Evolutionary conservation across 495 filamentous ascomycete species (phyloP).

Genomic region (Aspergillus egyptiacus): DNA sequence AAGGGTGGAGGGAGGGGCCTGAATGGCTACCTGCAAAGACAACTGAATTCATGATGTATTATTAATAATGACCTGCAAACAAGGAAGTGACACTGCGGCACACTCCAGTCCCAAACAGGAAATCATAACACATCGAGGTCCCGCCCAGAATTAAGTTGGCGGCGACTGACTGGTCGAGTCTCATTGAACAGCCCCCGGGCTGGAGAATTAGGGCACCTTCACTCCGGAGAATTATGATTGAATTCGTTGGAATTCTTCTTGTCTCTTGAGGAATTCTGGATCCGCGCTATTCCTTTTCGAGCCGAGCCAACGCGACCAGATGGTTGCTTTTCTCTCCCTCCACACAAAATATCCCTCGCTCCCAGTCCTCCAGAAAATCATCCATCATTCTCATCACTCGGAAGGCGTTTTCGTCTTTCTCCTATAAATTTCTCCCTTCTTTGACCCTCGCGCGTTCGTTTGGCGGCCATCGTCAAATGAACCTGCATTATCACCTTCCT

Average conservation of each 20-base stretch:
- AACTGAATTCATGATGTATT: no score
- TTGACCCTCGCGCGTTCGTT: conserved; percentile 50
- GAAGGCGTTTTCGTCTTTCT: not conserved
- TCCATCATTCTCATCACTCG: not conserved
- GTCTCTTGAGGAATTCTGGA: no score
- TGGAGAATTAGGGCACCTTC: no score
- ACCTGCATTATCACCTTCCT: conserved; percentile 49
- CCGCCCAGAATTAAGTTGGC: no score
- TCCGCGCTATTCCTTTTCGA: conserved; percentile 18
- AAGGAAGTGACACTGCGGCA: no score
- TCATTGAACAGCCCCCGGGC: no score
- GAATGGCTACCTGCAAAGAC: no score
- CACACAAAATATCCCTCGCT: conserved; percentile 18
- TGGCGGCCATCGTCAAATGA: conserved; percentile 61
- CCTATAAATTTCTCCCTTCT: not conserved
- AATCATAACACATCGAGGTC: no score
- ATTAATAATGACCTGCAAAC: no score
- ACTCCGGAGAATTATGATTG: no score
- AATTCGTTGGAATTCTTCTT: conserved; percentile 7
- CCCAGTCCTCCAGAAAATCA: conserved; percentile 1
- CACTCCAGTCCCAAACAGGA: no score
- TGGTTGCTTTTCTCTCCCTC: conserved; percentile 7
- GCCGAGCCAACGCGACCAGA: conserved; percentile 11
- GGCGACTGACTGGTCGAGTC: conserved; percentile 7
- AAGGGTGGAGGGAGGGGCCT: no score